phyloP scores from a whole-genome alignment of 2,329 filamentous ascomycete species.

The Trichophyton benhamiae region DNA sequence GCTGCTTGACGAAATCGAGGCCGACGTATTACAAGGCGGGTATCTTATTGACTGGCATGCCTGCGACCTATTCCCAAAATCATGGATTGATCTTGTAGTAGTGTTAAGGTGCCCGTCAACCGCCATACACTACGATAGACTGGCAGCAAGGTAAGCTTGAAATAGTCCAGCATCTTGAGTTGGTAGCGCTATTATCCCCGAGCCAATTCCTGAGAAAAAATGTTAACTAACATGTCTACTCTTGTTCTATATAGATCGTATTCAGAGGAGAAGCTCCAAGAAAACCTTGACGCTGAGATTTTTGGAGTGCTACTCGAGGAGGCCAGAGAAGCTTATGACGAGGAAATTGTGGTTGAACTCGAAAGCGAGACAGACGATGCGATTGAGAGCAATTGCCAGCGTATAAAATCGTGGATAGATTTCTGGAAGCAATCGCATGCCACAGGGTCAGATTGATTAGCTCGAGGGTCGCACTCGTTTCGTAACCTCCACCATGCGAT shows the following conservation, averaged over 20 bases:
- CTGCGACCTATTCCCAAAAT: constrained; percentile 84
- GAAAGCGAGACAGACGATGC: constrained; percentile 70
- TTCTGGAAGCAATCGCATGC: constrained; percentile 57
- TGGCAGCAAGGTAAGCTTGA: constrained; percentile 52
- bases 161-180: background rate
- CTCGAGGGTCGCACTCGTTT: background rate
- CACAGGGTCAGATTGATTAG: background rate
- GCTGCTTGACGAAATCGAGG: constrained; percentile 80
- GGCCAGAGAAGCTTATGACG: constrained; percentile 72
- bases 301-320: constrained; percentile 91
- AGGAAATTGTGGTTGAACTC: constrained; percentile 80
- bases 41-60: constrained; percentile 96
- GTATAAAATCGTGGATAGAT: constrained; percentile 69
- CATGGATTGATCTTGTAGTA: constrained; percentile 90
- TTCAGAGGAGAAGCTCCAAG: constrained; percentile 74
- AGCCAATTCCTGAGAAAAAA: background rate
- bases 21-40: constrained; percentile 64
- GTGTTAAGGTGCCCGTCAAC: constrained; percentile 71
- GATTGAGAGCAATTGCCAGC: constrained; percentile 76
- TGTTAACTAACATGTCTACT: constrained; percentile 5
- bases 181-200: background rate
- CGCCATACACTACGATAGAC: constrained; percentile 67
- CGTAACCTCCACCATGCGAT: background rate
- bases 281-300: constrained; percentile 94
- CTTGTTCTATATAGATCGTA: constrained; percentile 50